These are phyloP conservation scores for Amphirosellinia nigrospora DNA, from an alignment of 495 filamentous ascomycete genomes.

Conservation along the genomic window DNA sequence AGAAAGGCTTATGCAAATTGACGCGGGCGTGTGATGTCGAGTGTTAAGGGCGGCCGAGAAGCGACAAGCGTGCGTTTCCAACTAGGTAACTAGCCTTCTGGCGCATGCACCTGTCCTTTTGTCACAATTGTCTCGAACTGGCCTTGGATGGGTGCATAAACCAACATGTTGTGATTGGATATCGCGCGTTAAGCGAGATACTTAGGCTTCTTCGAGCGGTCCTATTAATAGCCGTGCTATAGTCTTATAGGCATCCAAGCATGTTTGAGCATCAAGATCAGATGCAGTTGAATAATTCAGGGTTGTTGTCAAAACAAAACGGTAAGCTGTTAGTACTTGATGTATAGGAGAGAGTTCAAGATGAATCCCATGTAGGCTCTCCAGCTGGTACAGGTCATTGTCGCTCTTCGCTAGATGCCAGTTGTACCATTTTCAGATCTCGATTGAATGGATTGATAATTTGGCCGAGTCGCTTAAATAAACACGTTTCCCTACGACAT, in stretches of 20 bases:
- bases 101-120: conserved; percentile 39
- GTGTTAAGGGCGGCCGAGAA: conserved; percentile 39
- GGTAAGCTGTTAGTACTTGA: neutral
- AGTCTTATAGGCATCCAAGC: conserved; percentile 3
- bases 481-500: conserved; percentile 7
- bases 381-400: neutral
- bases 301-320: neutral
- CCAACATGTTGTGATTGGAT: conserved; percentile 3
- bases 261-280: conserved; percentile 12
- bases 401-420: conserved; percentile 3
- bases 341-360: neutral
- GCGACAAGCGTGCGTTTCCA: conserved; percentile 36
- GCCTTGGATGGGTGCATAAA: conserved; percentile 22
- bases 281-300: conserved; percentile 4
- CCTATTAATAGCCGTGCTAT: conserved; percentile 20
- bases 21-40: conserved; percentile 48
- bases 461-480: conserved; percentile 19
- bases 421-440: conserved; percentile 16
- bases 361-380: neutral
- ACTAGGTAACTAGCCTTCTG: conserved; percentile 28
- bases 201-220: conserved; percentile 1
- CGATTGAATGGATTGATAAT: conserved; percentile 3
- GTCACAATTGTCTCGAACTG: conserved; percentile 44
- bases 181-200: conserved; percentile 14
- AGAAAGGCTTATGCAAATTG: conserved; percentile 49